Conservation (phyloP, 2,329 filamentous ascomycete genomes). For the Venturia asperata region DNA sequence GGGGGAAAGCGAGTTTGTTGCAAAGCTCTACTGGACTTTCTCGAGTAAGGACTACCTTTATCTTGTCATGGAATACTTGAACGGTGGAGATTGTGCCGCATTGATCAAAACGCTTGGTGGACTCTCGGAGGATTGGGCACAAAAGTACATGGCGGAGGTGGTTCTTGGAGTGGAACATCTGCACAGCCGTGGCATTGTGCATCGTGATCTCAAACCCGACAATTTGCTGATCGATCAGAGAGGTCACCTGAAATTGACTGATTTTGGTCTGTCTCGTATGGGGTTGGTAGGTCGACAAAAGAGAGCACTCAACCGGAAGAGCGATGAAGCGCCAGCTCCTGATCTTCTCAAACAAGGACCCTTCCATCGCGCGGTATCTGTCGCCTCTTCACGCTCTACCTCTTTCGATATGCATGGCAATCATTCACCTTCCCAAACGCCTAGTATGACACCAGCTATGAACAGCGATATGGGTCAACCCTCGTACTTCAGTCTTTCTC, state of each 20-base stretch:
- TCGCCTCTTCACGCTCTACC: slow-evolving; percentile 83
- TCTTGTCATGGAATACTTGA: slow-evolving; percentile 97
- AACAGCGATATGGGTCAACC: slow-evolving; percentile 66
- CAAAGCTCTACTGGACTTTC: slow-evolving; percentile 99
- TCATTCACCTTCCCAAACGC: slow-evolving; percentile 76
- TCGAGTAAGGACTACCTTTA: slow-evolving; percentile 99
- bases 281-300: slow-evolving; percentile 95
- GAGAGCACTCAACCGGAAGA: slow-evolving; percentile 70
- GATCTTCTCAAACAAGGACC: slow-evolving; percentile 89
- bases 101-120: slow-evolving; percentile 90
- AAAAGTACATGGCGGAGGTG: slow-evolving; percentile 94
- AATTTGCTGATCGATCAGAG: slow-evolving; percentile 96
- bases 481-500: slow-evolving; percentile 81
- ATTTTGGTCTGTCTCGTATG: slow-evolving; percentile 96
- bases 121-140: slow-evolving; percentile 93
- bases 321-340: slow-evolving; percentile 71
- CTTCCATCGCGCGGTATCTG: slow-evolving; percentile 78
- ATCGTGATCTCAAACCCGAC: slow-evolving; percentile 93
- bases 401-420: slow-evolving; percentile 82
- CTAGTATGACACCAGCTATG: slow-evolving; percentile 75
- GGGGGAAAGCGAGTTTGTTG: slow-evolving; percentile 96
- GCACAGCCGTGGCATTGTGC: slow-evolving; percentile 89
- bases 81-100: slow-evolving; percentile 93
- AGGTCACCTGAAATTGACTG: slow-evolving; percentile 91
- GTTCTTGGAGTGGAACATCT: slow-evolving; percentile 95